Evolutionary conservation across 2,329 filamentous ascomycete species (phyloP).

Genomic region (Fusarium guadeloupense): DNA sequence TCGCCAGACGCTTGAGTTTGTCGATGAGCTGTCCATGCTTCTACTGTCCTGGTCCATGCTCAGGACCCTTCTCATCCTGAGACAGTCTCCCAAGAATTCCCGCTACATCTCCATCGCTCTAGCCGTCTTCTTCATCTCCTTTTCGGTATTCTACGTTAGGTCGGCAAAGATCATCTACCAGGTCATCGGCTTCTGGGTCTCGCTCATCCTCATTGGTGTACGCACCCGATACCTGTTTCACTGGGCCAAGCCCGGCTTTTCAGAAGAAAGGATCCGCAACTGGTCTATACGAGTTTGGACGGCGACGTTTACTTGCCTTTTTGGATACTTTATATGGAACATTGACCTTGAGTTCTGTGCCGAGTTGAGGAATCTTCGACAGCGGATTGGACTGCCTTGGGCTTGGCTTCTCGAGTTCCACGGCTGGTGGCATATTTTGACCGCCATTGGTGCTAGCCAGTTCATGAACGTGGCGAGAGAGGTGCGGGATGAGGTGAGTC

Average conservation of each 20-base stretch:
- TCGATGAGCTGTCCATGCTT: constrained; percentile 69
- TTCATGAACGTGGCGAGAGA: constrained; percentile 49
- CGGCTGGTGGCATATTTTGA: constrained; percentile 72
- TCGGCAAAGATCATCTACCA: constrained; percentile 57
- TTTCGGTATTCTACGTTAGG: constrained; percentile 55
- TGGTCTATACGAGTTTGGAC: constrained; percentile 44
- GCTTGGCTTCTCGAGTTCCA: constrained; percentile 67
- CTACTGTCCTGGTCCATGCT: constrained; percentile 62
- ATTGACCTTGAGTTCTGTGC: constrained; percentile 64
- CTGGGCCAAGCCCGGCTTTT: constrained; percentile 42
- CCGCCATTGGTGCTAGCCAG: constrained; percentile 61
- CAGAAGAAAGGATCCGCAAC: constrained; percentile 37
- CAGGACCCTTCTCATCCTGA: constrained; percentile 57
- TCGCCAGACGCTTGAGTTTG: constrained; percentile 54
- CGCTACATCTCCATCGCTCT: constrained; percentile 50
- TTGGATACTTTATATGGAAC: constrained; percentile 65
- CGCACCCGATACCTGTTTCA: constrained; percentile 50
- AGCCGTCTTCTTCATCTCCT: constrained; percentile 52
- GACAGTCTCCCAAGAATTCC: constrained; percentile 50
- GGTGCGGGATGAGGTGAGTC: constrained; percentile 34
- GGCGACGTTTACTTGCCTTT: constrained; percentile 48
- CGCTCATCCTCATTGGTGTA: constrained; percentile 46
- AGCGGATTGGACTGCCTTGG: constrained; percentile 61
- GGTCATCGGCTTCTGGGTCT: constrained; percentile 49
- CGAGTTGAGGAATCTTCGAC: constrained; percentile 56